A percentile compares a stretch with the other conserved stretches of the same genome.
Conservation (phyloP, 176 grass and related monocot genomes). For the Leersia perrieri region DNA sequence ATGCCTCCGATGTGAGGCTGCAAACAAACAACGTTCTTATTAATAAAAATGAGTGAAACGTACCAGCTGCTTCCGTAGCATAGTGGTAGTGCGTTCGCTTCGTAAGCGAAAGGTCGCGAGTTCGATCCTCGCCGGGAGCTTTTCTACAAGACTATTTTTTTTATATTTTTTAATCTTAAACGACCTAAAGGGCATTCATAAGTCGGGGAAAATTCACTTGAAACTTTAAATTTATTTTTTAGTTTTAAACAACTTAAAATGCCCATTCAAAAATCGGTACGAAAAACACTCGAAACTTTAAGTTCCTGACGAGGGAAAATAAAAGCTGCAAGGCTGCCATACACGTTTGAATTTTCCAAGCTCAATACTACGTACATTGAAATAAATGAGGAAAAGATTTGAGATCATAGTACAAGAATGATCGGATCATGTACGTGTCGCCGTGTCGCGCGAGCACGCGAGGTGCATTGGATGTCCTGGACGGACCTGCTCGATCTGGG, state of each 20-base stretch:
- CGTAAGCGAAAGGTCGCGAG: conserved; percentile 93
- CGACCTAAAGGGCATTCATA: too few species aligned
- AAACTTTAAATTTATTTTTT: too few species aligned
- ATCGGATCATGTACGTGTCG: background rate
- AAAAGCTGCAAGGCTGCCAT: background rate
- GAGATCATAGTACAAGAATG: background rate
- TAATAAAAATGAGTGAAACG: accelerated
- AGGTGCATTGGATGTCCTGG: background rate
- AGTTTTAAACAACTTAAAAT: too few species aligned
- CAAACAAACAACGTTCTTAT: background rate
- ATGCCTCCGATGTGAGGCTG: conserved; percentile 14
- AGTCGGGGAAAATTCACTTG: too few species aligned
- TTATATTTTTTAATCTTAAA: too few species aligned
- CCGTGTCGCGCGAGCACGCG: conserved; percentile 1
- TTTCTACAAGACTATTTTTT: too few species aligned
- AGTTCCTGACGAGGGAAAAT: background rate
- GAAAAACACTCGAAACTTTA: background rate
- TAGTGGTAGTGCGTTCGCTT: conserved; percentile 85
- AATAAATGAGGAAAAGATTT: background rate
- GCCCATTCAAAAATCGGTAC: background rate
- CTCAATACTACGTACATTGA: background rate
- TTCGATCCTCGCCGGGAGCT: conserved; percentile 91
- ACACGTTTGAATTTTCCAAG: background rate
- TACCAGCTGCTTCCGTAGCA: conserved; percentile 41
- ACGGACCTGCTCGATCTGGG: too few species aligned